Conservation (phyloP, 2,329 filamentous ascomycete species). For the Raffaelea arxii region DNA sequence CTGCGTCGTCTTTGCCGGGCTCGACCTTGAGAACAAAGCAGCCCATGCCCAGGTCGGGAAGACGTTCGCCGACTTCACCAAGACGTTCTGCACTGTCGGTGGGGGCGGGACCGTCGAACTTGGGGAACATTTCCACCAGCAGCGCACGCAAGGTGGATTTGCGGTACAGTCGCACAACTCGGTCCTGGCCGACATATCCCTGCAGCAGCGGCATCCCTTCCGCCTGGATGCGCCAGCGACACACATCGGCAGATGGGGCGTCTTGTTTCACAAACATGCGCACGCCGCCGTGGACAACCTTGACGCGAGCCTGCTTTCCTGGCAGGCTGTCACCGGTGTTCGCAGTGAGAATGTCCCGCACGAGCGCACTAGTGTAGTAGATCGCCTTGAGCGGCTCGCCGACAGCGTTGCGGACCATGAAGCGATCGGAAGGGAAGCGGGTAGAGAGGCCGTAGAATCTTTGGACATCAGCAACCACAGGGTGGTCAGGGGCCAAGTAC, state of each 20-base stretch:
- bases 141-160: slow-evolving; percentile 73
- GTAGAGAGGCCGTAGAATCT: slow-evolving; percentile 76
- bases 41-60: slow-evolving; percentile 73
- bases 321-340: slow-evolving; percentile 72
- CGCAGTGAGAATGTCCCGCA: slow-evolving; percentile 71
- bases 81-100: slow-evolving; percentile 35
- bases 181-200: slow-evolving; percentile 72
- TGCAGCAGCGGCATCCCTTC: slow-evolving; percentile 89
- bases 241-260: slow-evolving; percentile 74
- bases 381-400: slow-evolving; percentile 88
- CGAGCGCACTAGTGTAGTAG: slow-evolving; percentile 84
- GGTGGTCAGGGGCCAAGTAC: slow-evolving; percentile 65
- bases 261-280: slow-evolving; percentile 99
- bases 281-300: slow-evolving; percentile 92
- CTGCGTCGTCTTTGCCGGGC: slow-evolving; percentile 27
- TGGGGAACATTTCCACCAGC: slow-evolving; percentile 94
- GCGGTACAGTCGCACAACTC: slow-evolving; percentile 65
- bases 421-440: slow-evolving; percentile 81
- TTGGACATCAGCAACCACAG: slow-evolving; percentile 68
- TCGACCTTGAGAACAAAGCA: slow-evolving; percentile 85
- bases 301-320: slow-evolving; percentile 40
- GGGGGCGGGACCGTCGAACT: slow-evolving; percentile 59
- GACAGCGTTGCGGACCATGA: slow-evolving; percentile 89
- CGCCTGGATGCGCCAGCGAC: slow-evolving; percentile 89
- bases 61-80: slow-evolving; percentile 78